These are phyloP conservation scores for Lippia alba DNA, from an alignment of 305 asterid genomes.

Conservation along the genomic window DNA sequence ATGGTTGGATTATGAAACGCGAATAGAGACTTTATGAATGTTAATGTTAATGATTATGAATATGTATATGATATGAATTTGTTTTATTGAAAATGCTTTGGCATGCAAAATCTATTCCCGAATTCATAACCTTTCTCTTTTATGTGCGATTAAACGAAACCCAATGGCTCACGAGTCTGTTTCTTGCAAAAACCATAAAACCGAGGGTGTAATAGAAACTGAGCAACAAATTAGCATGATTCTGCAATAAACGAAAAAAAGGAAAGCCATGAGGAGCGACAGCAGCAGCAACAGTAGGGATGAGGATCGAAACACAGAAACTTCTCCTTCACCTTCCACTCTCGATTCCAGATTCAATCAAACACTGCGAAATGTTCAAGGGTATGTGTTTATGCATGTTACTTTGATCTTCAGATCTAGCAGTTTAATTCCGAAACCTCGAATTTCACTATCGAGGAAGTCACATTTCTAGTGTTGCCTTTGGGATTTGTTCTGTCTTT, in stretches of 20 bases:
- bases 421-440: slow-evolving; percentile 6
- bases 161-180: too few relatives aligned
- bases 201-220: too few relatives aligned
- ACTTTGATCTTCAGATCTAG: slow-evolving; percentile 41
- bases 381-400: slow-evolving; percentile 45
- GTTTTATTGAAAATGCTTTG: too few relatives aligned
- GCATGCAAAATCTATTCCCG: too few relatives aligned
- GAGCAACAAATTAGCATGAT: neutral
- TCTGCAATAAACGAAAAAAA: neutral
- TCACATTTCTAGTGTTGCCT: slow-evolving; percentile 25
- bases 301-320: slow-evolving; percentile 55
- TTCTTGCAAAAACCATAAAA: too few relatives aligned
- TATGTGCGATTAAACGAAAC: too few relatives aligned
- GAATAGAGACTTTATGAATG: too few relatives aligned
- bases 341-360: slow-evolving; percentile 95
- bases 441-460: slow-evolving; percentile 17
- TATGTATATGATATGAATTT: too few relatives aligned
- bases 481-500: slow-evolving; percentile 14
- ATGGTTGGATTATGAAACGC: too few relatives aligned
- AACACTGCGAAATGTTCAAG: slow-evolving; percentile 94
- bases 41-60: too few relatives aligned
- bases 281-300: slow-evolving; percentile 38
- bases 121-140: too few relatives aligned
- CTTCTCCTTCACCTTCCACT: slow-evolving; percentile 52
- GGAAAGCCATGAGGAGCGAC: slow-evolving; percentile 40